Percentiles rank a stretch among this genome's conserved stretches.
Conservation (phyloP, 164 flowering plant species). For the Platanus orientalis region DNA sequence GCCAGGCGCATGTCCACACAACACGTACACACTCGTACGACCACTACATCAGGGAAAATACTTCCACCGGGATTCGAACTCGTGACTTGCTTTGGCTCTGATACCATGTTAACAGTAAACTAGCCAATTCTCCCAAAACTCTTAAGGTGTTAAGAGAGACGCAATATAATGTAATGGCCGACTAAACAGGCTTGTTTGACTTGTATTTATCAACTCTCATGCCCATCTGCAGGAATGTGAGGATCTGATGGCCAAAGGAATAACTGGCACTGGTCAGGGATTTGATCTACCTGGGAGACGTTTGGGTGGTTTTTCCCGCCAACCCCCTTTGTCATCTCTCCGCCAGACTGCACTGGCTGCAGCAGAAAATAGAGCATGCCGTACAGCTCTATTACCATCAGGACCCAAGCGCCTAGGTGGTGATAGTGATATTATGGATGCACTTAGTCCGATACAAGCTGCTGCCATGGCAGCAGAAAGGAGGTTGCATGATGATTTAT, state of each 20-base stretch:
- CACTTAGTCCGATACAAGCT: conserved; percentile 95
- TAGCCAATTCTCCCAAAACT: too few relatives aligned
- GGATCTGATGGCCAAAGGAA: conserved; percentile 73
- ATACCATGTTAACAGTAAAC: too few relatives aligned
- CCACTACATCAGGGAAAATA: too few relatives aligned
- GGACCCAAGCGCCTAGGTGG: conserved; percentile 93
- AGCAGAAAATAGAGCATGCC: conserved; percentile 69
- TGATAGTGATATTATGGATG: conserved; percentile 63
- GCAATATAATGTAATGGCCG: too few relatives aligned
- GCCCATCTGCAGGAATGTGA: conserved; percentile 69
- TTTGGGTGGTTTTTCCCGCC: conserved; percentile 71
- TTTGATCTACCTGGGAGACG: conserved; percentile 90
- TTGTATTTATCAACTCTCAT: not conserved
- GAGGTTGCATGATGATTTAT: conserved; percentile 81
- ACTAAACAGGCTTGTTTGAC: too few relatives aligned
- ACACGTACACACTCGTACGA: too few relatives aligned
- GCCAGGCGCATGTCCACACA: too few relatives aligned
- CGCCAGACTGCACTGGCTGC: conserved; percentile 65
- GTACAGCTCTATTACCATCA: conserved; percentile 62
- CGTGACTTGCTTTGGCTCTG: too few relatives aligned
- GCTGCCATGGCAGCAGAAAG: conserved; percentile 99
- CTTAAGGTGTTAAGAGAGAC: too few relatives aligned
- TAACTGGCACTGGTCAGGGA: conserved; percentile 74
- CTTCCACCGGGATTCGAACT: too few relatives aligned
- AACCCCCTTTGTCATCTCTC: conserved; percentile 70